Evolutionary conservation across 2,329 filamentous ascomycete genomes (phyloP).

Genomic region (Tolypocladium capitatum): DNA sequence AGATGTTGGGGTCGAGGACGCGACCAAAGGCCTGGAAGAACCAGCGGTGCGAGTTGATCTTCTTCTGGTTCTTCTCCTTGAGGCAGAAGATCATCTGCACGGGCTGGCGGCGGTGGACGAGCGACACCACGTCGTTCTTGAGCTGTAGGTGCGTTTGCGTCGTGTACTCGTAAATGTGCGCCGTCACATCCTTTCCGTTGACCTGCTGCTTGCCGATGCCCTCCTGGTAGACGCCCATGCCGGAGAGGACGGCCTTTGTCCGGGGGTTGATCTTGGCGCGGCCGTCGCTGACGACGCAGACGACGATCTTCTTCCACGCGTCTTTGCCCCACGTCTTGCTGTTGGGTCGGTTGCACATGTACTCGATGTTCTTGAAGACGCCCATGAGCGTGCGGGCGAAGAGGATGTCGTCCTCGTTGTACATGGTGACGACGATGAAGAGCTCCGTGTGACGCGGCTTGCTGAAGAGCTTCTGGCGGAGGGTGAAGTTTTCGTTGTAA

Average conservation of each 20-base stretch:
- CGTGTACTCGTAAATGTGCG: slow-evolving; percentile 95
- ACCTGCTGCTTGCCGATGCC: slow-evolving; percentile 98
- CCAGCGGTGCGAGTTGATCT: slow-evolving; percentile 99
- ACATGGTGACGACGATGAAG: slow-evolving; percentile 97
- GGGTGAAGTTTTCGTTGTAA: slow-evolving; percentile 76
- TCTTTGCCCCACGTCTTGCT: slow-evolving; percentile 98
- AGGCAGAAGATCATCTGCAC: slow-evolving; percentile 96
- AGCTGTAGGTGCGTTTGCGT: slow-evolving; percentile 76
- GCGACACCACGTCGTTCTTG: slow-evolving; percentile 75
- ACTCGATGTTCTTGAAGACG: slow-evolving; percentile 97
- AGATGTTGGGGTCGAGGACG: slow-evolving; percentile 90
- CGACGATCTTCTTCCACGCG: slow-evolving; percentile 99
- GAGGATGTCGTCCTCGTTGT: slow-evolving; percentile 94
- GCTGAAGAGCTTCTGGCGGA: slow-evolving; percentile 82
- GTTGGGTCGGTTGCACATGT: slow-evolving; percentile 86
- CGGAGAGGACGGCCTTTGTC: slow-evolving; percentile 78
- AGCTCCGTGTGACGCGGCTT: slow-evolving; percentile 88
- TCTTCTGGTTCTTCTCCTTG: slow-evolving; percentile 99
- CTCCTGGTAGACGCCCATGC: slow-evolving; percentile 93
- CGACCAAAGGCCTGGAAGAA: slow-evolving; percentile 96
- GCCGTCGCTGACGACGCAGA: slow-evolving; percentile 93
- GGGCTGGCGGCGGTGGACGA: slow-evolving; percentile 76
- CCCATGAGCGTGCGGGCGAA: slow-evolving; percentile 94
- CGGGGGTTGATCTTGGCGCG: slow-evolving; percentile 93
- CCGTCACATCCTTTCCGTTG: slow-evolving; percentile 89